Conservation (phyloP, 768 basidiomycete genomes). For the Chlorophyllum brunneum region DNA sequence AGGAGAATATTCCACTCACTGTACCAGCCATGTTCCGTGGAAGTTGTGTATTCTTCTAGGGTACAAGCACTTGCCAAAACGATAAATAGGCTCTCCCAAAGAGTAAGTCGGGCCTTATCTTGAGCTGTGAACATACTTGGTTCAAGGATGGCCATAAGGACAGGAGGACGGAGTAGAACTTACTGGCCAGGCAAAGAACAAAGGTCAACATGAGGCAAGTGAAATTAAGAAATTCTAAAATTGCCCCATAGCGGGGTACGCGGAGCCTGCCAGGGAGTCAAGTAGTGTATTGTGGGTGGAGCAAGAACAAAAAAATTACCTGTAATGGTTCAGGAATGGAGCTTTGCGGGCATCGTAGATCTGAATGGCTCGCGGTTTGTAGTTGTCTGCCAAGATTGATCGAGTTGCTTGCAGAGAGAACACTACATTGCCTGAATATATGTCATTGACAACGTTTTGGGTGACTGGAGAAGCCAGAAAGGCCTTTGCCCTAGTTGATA, state of each 20-base stretch:
- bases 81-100: conserved; percentile 72
- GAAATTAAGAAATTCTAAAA: conserved; percentile 79
- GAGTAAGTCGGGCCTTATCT: conserved; percentile 44
- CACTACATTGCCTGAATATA: conserved; percentile 77
- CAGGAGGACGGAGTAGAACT: conserved; percentile 20
- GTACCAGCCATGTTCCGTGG: conserved; percentile 84
- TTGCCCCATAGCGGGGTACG: conserved; percentile 76
- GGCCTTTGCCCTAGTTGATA: conserved; percentile 77
- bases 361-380: conserved; percentile 74
- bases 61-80: conserved; percentile 75
- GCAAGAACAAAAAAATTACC: conserved; percentile 31
- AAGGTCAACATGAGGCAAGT: conserved; percentile 63
- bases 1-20: conserved; percentile 45
- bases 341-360: conserved; percentile 64
- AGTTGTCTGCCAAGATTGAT: conserved; percentile 86
- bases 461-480: conserved; percentile 82
- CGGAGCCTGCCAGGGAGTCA: conserved; percentile 48
- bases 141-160: neutral
- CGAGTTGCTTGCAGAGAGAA: conserved; percentile 59
- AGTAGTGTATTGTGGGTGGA: neutral
- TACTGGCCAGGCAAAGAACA: conserved; percentile 72
- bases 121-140: conserved; percentile 40
- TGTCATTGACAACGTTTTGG: conserved; percentile 83
- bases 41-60: conserved; percentile 84
- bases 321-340: conserved; percentile 82